Percentiles rank a stretch among this genome's conserved stretches.
These are phyloP conservation scores for Cladophialophora immunda DNA, from an alignment of 2,329 filamentous ascomycete genomes.

Conservation along the genomic window DNA sequence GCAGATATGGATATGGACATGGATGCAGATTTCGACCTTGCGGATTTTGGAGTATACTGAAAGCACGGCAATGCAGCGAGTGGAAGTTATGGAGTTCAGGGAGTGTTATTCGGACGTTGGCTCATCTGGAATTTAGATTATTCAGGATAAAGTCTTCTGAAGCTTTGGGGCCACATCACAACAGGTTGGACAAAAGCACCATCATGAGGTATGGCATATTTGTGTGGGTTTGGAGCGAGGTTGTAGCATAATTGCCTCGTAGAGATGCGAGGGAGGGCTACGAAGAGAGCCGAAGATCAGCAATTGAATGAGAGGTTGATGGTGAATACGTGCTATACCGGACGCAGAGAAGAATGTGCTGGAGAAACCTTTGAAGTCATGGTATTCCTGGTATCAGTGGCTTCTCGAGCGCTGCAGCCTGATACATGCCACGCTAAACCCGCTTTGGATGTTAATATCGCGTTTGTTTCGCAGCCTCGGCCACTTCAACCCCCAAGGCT, in stretches of 20 bases:
- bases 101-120: background rate
- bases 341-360: background rate
- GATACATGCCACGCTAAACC: background rate
- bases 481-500: background rate
- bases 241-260: background rate
- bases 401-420: background rate
- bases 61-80: background rate
- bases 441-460: background rate
- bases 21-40: slow-evolving; percentile 31
- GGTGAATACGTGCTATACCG: background rate
- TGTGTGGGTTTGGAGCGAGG: background rate
- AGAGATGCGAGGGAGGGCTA: background rate
- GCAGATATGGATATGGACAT: slow-evolving; percentile 23
- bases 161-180: background rate
- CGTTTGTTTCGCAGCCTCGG: background rate
- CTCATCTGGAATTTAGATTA: background rate
- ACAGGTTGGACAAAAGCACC: background rate
- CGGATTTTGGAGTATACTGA: slow-evolving; percentile 8
- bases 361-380: too few species aligned
- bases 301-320: background rate
- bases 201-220: background rate
- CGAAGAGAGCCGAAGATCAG: background rate
- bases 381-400: background rate
- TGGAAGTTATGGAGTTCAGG: background rate
- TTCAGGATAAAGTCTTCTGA: background rate